Evolutionary conservation across 805 yeast genomes (phyloP).

Genomic region (Nakazawaea anatomiae): DNA sequence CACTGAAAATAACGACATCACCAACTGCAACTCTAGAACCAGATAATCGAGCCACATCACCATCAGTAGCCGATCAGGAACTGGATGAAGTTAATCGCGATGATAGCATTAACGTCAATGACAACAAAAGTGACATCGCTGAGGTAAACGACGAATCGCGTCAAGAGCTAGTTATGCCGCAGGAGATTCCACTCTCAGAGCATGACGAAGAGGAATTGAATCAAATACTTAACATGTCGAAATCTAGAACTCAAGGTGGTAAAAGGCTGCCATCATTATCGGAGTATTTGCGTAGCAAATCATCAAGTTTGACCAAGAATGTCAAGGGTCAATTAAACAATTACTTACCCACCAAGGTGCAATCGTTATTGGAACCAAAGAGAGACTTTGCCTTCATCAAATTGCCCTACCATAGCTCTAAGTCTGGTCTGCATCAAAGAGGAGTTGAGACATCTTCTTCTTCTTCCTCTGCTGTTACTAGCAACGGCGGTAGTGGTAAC

Average conservation of each 20-base stretch:
- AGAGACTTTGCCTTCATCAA: conserved; percentile 89
- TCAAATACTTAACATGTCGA: conserved; percentile 4
- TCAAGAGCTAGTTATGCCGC: conserved; percentile 14
- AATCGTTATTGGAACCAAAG: conserved; percentile 81
- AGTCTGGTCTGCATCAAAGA: too few species aligned
- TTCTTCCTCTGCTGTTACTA: too few species aligned
- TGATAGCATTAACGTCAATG: too few species aligned
- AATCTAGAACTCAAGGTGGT: not conserved
- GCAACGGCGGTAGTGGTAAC: not conserved
- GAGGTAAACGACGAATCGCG: not conserved
- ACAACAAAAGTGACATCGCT: too few species aligned
- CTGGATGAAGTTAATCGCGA: too few species aligned
- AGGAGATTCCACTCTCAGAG: not conserved
- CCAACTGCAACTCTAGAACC: too few species aligned
- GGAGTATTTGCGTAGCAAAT: conserved; percentile 18
- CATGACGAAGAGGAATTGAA: conserved; percentile 8
- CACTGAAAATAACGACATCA: too few species aligned
- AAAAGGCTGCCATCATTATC: conserved; percentile 11
- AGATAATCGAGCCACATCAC: too few species aligned
- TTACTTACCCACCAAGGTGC: conserved; percentile 70
- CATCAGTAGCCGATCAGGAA: too few species aligned
- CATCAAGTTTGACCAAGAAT: conserved; percentile 9
- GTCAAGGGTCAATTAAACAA: conserved; percentile 15
- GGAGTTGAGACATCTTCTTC: conserved; percentile 12
- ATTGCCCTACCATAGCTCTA: conserved; percentile 35